Evolutionary conservation across 345 rosid species (phyloP).

Genomic region (Rhodamnia argentea): DNA sequence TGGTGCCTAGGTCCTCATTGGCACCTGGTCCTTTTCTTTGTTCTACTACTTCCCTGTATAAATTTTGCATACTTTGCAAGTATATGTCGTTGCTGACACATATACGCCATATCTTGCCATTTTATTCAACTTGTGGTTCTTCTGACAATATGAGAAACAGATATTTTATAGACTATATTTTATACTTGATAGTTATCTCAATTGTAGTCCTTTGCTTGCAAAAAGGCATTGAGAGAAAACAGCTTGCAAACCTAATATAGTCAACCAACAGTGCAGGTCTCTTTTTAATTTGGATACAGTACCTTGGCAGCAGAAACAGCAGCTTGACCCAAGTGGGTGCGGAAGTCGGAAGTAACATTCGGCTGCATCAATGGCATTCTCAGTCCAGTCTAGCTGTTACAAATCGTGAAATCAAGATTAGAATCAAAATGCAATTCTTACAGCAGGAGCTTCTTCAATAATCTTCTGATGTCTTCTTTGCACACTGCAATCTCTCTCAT

Average conservation of each 20-base stretch:
- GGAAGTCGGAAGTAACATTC: slow-evolving; percentile 55
- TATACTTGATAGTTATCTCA: not conserved
- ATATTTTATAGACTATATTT: not conserved
- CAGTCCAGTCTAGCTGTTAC: slow-evolving; percentile 10
- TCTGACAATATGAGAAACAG: not conserved
- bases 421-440: slow-evolving; percentile 26
- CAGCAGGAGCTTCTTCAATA: slow-evolving; percentile 99
- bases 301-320: slow-evolving; percentile 96
- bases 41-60: not conserved
- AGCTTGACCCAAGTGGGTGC: slow-evolving; percentile 67
- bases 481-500: slow-evolving; percentile 93
- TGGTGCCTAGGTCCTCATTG: not conserved
- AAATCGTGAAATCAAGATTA: slow-evolving; percentile 8
- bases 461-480: slow-evolving; percentile 98
- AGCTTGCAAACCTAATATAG: not conserved
- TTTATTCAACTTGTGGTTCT: not conserved
- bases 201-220: not conserved
- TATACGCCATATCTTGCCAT: not conserved
- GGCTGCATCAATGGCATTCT: slow-evolving; percentile 55
- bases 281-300: slow-evolving; percentile 1
- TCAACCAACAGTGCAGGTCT: not conserved
- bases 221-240: not conserved
- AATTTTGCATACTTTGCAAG: not conserved
- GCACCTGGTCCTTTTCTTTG: not conserved
- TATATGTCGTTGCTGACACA: not conserved